Base-by-base conservation (phyloP, 2,329 filamentous ascomycete genomes). In the Aureobasidium sp. region DNA sequence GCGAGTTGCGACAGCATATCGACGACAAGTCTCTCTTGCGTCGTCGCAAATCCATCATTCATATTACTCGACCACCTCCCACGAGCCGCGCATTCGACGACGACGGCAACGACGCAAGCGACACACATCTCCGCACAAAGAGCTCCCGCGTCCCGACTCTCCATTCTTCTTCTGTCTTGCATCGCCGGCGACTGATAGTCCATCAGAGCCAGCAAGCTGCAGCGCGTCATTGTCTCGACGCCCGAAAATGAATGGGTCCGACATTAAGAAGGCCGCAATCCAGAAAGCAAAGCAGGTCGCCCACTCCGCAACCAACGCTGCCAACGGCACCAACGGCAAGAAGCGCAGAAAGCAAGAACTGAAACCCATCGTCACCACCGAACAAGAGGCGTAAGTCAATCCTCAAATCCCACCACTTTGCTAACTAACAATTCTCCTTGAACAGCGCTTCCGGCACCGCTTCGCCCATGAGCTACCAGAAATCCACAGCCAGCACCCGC, bases 311-410 rank as follows among this genome's bases (percentile, higher is more conserved):
- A 59, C 63, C 17, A 80, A 79, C 62, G 75, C 78, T 63, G 63
- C 64, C 53, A 80, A 80, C 74, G 78, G 77, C 64, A 68, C 78
- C 69, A 69, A 67, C 63, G 80, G 78, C 66, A 90, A 89, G 81
- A 90, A 90, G 81, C 82, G 87, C 71, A 87, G 87, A 79, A 90
- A 90, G 81, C 82, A 81, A 60, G 78, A 81, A 66, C 77, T 89
- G 67, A 89, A 89, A 77, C 88, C 88, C 69, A 90, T 90, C 71
- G 87, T 90, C 75, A 90, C 87, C 44, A 88, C 82, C 64, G 87
- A 89, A 69, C 70, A 79, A 76, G 77, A 76, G 74, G 75, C 73
- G 76, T 78, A 69, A 70, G 75, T 76, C 36, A 48, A 39, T 43
- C 26, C n/a, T 9, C 20, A 36, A 8, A 29, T 2, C 44, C 37